phyloP scores from a whole-genome alignment of 768 basidiomycete species.

The Steccherinum ochraceum region DNA sequence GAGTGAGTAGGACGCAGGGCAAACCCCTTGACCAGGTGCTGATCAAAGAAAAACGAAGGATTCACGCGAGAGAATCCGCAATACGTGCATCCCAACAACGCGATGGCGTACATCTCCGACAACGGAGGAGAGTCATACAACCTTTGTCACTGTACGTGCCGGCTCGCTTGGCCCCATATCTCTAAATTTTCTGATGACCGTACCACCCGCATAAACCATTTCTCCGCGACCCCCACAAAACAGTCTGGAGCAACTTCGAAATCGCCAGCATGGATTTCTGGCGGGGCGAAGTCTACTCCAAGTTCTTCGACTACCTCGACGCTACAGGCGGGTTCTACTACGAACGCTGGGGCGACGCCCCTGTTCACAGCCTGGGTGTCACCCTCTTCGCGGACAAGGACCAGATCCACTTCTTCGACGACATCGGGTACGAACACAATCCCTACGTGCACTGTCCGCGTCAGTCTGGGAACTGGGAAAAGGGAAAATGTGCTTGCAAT shows the following conservation, averaged over 20 bases:
- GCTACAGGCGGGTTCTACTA: constrained; percentile 86
- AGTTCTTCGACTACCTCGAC: constrained; percentile 81
- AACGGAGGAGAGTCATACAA: constrained; percentile 62
- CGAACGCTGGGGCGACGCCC: constrained; percentile 49
- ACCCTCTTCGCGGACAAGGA: constrained; percentile 42
- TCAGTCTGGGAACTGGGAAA: constrained; percentile 28
- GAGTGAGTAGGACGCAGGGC: constrained; percentile 33
- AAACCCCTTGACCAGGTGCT: constrained; percentile 15
- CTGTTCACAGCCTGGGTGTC: constrained; percentile 44
- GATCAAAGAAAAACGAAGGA: constrained; percentile 28
- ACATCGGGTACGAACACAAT: constrained; percentile 59
- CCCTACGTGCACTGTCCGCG: constrained; percentile 49
- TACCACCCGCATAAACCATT: too few species aligned
- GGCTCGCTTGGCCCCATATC: background rate
- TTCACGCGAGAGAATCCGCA: constrained; percentile 51
- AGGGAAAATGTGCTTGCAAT: constrained; percentile 45
- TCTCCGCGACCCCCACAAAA: too few species aligned
- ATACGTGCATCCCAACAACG: constrained; percentile 49
- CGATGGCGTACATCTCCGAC: constrained; percentile 59
- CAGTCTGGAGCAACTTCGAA: constrained; percentile 67
- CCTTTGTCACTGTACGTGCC: constrained; percentile 51
- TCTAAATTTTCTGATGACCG: background rate
- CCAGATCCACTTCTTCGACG: constrained; percentile 68
- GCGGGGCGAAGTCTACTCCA: constrained; percentile 75
- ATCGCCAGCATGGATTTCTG: constrained; percentile 89